Evolutionary conservation across 179 eudicot genomes (phyloP).

Genomic region (Beta macrorhiza): DNA sequence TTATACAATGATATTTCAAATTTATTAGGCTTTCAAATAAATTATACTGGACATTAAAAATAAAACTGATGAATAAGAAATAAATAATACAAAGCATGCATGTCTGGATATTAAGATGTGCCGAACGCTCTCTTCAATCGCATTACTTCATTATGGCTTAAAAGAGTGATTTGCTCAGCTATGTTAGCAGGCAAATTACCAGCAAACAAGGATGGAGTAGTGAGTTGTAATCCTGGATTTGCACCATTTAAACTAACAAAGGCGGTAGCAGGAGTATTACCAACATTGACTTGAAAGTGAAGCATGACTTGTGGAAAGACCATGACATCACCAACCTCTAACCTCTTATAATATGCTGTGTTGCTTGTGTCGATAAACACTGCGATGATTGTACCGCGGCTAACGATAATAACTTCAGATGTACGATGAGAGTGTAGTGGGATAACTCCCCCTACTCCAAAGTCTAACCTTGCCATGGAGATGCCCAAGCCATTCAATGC

Average conservation of each 20-base stretch:
- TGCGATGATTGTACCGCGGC: not conserved
- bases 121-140: not conserved
- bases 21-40: no score
- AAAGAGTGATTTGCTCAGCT: not conserved
- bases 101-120: not conserved
- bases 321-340: no score
- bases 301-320: no score
- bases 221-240: not conserved
- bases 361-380: not conserved
- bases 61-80: no score
- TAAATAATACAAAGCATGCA: no score
- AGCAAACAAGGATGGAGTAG: not conserved
- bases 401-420: not conserved
- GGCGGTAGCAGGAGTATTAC: not conserved
- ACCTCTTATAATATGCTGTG: no score
- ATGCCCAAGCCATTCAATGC: no score
- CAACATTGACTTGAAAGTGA: not conserved
- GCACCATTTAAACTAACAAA: not conserved
- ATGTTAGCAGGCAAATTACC: not conserved
- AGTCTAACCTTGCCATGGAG: not conserved
- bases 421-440: slow-evolving; percentile 10
- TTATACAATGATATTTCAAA: no score
- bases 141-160: not conserved
- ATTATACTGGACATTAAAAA: no score
- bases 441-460: not conserved